phyloP scores from a whole-genome alignment of 352 stramenopile species.

The Pythium apleroticum region DNA sequence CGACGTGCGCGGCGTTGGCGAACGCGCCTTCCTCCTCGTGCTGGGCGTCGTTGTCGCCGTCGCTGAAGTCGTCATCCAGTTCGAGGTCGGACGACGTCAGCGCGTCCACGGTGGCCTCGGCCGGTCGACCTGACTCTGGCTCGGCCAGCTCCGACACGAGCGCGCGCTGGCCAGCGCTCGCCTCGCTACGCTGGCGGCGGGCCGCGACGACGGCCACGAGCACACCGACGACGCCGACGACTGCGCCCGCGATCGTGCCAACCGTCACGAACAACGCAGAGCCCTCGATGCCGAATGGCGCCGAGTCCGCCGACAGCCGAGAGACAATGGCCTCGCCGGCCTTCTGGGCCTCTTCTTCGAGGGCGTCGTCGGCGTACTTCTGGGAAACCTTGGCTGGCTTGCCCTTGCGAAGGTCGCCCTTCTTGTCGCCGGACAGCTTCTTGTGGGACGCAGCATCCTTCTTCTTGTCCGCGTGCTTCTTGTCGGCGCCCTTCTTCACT shows the following conservation, averaged over 20 bases:
- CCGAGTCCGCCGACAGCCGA: constrained; percentile 21
- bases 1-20: constrained; percentile 25
- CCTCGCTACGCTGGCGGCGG: constrained; percentile 19
- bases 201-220: constrained; percentile 23
- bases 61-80: constrained; percentile 13
- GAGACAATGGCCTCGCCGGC: constrained; percentile 17
- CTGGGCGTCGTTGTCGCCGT: constrained; percentile 14
- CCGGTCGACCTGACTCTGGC: constrained; percentile 13
- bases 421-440: background rate
- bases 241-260: constrained; percentile 18
- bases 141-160: constrained; percentile 23
- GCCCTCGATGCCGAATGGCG: constrained; percentile 13
- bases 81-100: constrained; percentile 12
- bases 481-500: background rate
- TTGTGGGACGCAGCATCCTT: background rate
- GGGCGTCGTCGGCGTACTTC: constrained; percentile 13
- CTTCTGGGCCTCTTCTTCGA: constrained; percentile 7
- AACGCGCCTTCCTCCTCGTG: constrained; percentile 31
- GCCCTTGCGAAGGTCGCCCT: constrained; percentile 1
- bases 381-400: background rate
- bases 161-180: constrained; percentile 9
- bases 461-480: background rate
- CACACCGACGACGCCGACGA: constrained; percentile 19
- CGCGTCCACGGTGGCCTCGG: constrained; percentile 6
- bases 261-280: constrained; percentile 17